Evolutionary conservation across 1,284 basidiomycete species (phyloP), one percentile per base, ranked within the genome.

Genomic region (Trametes sp.): DNA sequence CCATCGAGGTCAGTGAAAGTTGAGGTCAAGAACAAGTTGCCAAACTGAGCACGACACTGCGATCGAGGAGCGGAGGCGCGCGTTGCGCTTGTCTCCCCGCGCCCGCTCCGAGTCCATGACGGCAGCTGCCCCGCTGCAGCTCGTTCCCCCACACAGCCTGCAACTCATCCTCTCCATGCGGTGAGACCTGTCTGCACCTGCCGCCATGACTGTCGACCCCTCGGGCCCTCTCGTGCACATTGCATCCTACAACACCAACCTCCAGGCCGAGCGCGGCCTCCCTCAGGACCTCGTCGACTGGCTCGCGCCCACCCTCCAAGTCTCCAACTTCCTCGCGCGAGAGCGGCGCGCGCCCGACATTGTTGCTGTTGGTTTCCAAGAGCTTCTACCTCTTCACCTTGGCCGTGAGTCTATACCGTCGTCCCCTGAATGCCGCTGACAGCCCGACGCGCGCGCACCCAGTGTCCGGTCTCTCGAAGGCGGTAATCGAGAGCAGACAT

Each of bases 361-460:
- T 36, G 87, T 95, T 57, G 94, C 90, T 0, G 89, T 96, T 50
- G 94, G 94, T 13, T 96, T 96, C 69, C 94, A 96, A 73, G 94
- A 96, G 74, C 83, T 96, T 45, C 81, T 96, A 11, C 94, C 94
- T 5, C 81, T 96, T 28, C 91, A 93, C 71, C 84, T 93, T 54
- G 90, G 90, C 65, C 81, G 92, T 92, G 77, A 72, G 90, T 31
- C 36, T 83, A 57, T 31, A 63, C 16, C 28, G 28, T 8, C 62
- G 63, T 48, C 46, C 33, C 42, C 23, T 28, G 35, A 24, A 13
- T 5, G 2, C 10, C 44, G 29, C 28, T 10, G 8, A 46, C 7
- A 3, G 11, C 21, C 41, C n/a, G 4, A 31, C 7, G 46, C 61
- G 23, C 52, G 24, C 26, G n/a, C 59, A 31, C 54, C 49, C 67